phyloP scores from a whole-genome alignment of 805 yeast genomes.

The Saturnispora galanensis region DNA sequence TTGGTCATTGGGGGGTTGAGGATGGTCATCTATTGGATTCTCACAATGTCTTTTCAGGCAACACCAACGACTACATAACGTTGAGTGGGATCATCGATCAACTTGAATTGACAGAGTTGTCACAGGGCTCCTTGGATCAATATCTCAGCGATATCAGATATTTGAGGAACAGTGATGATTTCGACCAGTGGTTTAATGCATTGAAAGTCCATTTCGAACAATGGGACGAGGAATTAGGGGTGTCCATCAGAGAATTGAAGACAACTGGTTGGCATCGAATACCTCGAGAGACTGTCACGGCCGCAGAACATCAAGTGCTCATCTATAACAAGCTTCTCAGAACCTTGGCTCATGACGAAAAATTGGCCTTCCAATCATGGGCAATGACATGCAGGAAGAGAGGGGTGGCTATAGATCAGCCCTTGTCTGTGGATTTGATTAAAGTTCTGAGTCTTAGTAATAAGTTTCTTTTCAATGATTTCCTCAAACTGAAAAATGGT shows the following conservation, averaged over 20 bases:
- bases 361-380: conserved; percentile 33
- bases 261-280: conserved; percentile 37
- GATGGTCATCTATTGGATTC: conserved; percentile 10
- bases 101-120: conserved; percentile 22
- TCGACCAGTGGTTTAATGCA: conserved; percentile 14
- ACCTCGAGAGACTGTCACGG: conserved; percentile 26
- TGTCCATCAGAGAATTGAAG: conserved; percentile 48
- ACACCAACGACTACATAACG: conserved; percentile 28
- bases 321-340: conserved; percentile 46
- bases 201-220: conserved; percentile 7
- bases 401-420: conserved; percentile 38
- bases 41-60: background rate
- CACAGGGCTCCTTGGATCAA: conserved; percentile 13
- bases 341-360: conserved; percentile 22
- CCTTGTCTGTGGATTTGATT: conserved; percentile 34
- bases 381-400: conserved; percentile 39
- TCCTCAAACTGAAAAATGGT: conserved; percentile 37
- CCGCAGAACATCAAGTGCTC: conserved; percentile 49
- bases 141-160: conserved; percentile 17
- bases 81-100: conserved; percentile 61
- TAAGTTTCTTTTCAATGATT: conserved; percentile 32
- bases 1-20: conserved; percentile 35
- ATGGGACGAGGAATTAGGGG: conserved; percentile 25
- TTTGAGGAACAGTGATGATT: conserved; percentile 13
- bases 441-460: conserved; percentile 31